Base-by-base conservation (phyloP, 805 yeast genomes). In the Wickerhamiella alocasiicola region DNA sequence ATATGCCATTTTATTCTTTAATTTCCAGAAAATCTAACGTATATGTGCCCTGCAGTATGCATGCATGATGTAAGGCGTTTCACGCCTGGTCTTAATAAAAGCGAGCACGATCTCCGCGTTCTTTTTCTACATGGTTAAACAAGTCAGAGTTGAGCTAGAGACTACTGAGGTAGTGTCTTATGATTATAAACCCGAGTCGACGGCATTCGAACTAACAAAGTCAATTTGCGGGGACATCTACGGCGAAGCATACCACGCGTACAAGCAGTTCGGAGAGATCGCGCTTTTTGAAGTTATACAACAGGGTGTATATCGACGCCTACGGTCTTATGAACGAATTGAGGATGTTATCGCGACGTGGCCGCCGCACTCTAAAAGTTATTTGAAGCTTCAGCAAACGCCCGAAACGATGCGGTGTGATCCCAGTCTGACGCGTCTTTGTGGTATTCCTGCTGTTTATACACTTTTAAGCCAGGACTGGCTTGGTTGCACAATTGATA, bases 201-300 rank as follows among this genome's bases (percentile, higher is more conserved):
- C 32, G 2, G 18, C 39, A 3, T 15, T 18, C 13, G 7, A 18
- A 12, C 26, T 36, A 12, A 6, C 23, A n/a, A 18, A 26, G 26
- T 13, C 25, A 6, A 18, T 36, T 18, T 28, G 26, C 18, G n/a
- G 25, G 12, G 24, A 20, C 5, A 9, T 36, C 11, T 36, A 36
- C 26, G 32, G 39, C 15, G 39, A 36, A 17, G 39, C 39, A 19
- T 28, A 27, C 32, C 23, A 36, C 9, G 39, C 39, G n/a, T 36
- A 27, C 16, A 28, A 7, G 15, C 32, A 36, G 32, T 28, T 36
- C 9, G 39, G 31, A 2, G 26, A 27, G 12, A 26, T 36, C 6
- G 31, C 25, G 9, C 25, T 36, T 18, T n/a, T 12, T 4, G 39
- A 36, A 17, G 39, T 36, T 9, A 27, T 31, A 31, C 39, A 36